Evolutionary conservation across 345 rosid genomes (phyloP), one percentile per base, ranked within the genome.

Genomic region (Aethionema arabicum): DNA sequence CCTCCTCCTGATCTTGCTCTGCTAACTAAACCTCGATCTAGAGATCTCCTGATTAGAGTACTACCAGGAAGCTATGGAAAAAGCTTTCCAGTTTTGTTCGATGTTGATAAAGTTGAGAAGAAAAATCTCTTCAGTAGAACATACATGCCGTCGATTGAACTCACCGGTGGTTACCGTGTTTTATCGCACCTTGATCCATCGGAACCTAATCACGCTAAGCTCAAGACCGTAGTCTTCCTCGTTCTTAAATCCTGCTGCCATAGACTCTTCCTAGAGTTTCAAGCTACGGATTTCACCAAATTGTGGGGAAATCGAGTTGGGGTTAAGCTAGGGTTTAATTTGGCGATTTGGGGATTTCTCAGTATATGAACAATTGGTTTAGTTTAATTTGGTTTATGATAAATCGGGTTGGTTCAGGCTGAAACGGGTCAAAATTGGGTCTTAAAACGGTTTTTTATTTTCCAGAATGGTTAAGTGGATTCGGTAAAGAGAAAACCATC

Each of bases 81-180:
- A 79, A 90, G 97, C 77, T 93, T 93, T 49, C 95, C 95, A 0
- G 73, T 85, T 46, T 77, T 93, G n/a, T 93, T 90, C 49, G 97
- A 90, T 40, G 75, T 79, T 0, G 66, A 81, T 6, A 90, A 93
- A 72, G 97, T 93, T 11, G 95, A 90, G 53, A 93, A 93, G 74
- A 78, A 64, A 65, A 87, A 93, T 49, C 63, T 93, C 50, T 87
- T 90, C 77, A 85, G 91, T 4, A 97, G 99, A 0, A 90, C 98
- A 7, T 92, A 49, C 81, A 83, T 83, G 93, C 95, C 98, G 10
- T 92, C 97, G 8, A 67, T 77, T 0, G 81, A 85, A 3, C 86
- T 92, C 55, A 92, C 97, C 36, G 98, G 98, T 5, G 93, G 97
- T 1, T 89, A 87, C 71, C 75, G 98, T 2, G 54, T 85, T 32